Evolutionary conservation across 495 filamentous ascomycete species (phyloP).

Genomic region (Neurospora discreta): DNA sequence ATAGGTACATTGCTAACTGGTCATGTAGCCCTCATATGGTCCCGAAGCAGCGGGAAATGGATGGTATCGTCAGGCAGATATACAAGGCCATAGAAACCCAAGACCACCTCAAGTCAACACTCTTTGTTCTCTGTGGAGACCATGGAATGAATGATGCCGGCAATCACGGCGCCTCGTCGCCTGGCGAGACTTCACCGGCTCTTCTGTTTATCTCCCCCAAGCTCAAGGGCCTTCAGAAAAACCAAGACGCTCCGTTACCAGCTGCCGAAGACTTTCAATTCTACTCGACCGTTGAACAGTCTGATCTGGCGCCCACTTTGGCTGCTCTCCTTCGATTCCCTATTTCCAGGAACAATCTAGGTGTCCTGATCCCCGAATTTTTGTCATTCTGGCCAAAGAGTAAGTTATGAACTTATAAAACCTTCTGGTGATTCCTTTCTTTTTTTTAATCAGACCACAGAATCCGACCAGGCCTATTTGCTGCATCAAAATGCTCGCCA

Average conservation of each 20-base stretch:
- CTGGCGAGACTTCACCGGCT: constrained; percentile 87
- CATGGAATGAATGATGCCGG: constrained; percentile 99
- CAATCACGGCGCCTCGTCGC: constrained; percentile 88
- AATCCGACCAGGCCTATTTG: constrained; percentile 50
- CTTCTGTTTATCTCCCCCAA: constrained; percentile 87
- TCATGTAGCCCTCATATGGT: constrained; percentile 68
- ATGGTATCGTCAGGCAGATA: constrained; percentile 62
- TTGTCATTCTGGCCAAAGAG: constrained; percentile 59
- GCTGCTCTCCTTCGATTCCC: constrained; percentile 80
- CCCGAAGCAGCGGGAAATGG: constrained; percentile 92
- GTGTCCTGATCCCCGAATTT: constrained; percentile 73
- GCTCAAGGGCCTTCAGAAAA: constrained; percentile 44
- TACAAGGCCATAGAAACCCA: constrained; percentile 63
- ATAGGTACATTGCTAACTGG: constrained; percentile 3
- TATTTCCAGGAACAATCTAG: constrained; percentile 83
- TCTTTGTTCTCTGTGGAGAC: constrained; percentile 83
- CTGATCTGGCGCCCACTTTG: constrained; percentile 84
- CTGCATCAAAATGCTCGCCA: constrained; percentile 68
- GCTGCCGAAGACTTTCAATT: constrained; percentile 58
- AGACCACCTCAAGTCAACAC: constrained; percentile 58
- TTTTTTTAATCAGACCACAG: constrained; percentile 18
- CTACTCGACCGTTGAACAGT: constrained; percentile 78
- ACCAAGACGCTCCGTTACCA: constrained; percentile 27
- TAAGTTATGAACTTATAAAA: constrained; percentile 15
- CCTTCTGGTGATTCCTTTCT: constrained; percentile 6